Conservation (phyloP, 164 flowering plant genomes). For the Vitis amurensis region DNA sequence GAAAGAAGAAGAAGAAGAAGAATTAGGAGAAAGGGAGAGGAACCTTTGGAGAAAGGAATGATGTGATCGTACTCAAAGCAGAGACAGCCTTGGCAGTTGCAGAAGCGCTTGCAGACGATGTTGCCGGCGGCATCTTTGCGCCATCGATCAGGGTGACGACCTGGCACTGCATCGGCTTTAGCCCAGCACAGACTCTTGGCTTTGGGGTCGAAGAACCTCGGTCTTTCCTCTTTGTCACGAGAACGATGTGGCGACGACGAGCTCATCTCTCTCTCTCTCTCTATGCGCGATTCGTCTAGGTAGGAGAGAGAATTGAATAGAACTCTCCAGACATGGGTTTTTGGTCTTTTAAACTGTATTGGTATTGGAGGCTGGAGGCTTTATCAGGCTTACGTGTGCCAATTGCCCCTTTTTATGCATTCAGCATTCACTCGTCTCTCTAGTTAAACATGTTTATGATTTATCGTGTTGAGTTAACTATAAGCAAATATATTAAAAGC, state of each 20-base stretch:
- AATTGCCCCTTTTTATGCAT: no score
- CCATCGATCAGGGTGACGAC: slow-evolving; percentile 97
- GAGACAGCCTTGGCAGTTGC: slow-evolving; percentile 89
- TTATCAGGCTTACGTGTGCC: no score
- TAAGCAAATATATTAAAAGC: no score
- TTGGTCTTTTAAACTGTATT: no score
- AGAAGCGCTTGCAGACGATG: slow-evolving; percentile 92
- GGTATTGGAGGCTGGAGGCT: no score
- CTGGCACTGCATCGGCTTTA: slow-evolving; percentile 63
- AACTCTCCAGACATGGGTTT: no score
- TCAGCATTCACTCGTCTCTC: no score
- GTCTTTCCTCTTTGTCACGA: slow-evolving; percentile 47
- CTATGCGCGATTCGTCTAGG: neutral
- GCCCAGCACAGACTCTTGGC: slow-evolving; percentile 77
- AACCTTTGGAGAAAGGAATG: slow-evolving; percentile 96
- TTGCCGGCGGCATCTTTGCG: slow-evolving; percentile 94
- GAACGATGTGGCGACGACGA: slow-evolving; percentile 24
- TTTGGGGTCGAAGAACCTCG: slow-evolving; percentile 71
- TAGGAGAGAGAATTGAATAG: no score
- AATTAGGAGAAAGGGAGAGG: neutral
- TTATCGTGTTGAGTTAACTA: no score
- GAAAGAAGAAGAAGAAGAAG: neutral
- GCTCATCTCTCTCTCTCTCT: slow-evolving; percentile 11
- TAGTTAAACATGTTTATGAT: no score
- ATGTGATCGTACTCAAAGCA: slow-evolving; percentile 98